These are phyloP conservation scores for Davidsoniella eucalypti DNA, from an alignment of 2,329 filamentous ascomycete genomes.

Conservation along the genomic window DNA sequence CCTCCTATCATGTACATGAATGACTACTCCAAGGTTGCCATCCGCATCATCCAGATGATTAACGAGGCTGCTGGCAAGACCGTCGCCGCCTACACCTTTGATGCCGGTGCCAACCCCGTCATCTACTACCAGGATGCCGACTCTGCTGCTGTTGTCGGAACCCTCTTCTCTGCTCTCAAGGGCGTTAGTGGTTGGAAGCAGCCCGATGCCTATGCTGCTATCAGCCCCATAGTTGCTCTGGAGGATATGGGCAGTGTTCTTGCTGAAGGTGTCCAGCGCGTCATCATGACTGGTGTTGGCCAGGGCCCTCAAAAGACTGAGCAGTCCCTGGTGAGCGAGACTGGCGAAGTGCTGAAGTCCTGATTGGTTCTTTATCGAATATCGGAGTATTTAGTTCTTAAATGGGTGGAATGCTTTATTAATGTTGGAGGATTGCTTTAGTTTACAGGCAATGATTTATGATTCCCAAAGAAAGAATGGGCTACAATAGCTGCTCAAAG, in stretches of 20 bases:
- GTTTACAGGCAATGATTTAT: background rate
- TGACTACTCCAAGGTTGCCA: slow-evolving; percentile 74
- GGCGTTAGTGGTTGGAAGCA: slow-evolving; percentile 57
- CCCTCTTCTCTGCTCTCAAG: slow-evolving; percentile 52
- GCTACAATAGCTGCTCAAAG: background rate
- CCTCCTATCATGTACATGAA: slow-evolving; percentile 99
- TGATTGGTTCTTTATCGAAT: background rate
- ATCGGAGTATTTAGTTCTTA: background rate
- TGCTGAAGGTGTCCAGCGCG: slow-evolving; percentile 64
- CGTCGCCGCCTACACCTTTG: slow-evolving; percentile 89
- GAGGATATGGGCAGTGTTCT: slow-evolving; percentile 48
- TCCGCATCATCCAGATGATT: slow-evolving; percentile 76
- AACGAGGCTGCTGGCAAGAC: slow-evolving; percentile 64
- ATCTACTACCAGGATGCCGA: slow-evolving; percentile 86
- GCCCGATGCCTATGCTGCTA: slow-evolving; percentile 28
- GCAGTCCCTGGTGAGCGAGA: slow-evolving; percentile 55
- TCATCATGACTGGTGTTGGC: slow-evolving; percentile 84
- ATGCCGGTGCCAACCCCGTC: slow-evolving; percentile 91
- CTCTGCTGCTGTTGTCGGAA: slow-evolving; percentile 53
- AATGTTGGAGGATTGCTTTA: slow-evolving; percentile 5
- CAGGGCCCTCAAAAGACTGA: slow-evolving; percentile 73
- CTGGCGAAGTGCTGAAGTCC: slow-evolving; percentile 25
- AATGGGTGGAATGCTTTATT: background rate
- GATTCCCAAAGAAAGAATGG: background rate
- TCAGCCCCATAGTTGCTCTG: slow-evolving; percentile 38